phyloP scores from a whole-genome alignment of 2,329 filamentous ascomycete genomes.

The Sphaerulina populicola region DNA sequence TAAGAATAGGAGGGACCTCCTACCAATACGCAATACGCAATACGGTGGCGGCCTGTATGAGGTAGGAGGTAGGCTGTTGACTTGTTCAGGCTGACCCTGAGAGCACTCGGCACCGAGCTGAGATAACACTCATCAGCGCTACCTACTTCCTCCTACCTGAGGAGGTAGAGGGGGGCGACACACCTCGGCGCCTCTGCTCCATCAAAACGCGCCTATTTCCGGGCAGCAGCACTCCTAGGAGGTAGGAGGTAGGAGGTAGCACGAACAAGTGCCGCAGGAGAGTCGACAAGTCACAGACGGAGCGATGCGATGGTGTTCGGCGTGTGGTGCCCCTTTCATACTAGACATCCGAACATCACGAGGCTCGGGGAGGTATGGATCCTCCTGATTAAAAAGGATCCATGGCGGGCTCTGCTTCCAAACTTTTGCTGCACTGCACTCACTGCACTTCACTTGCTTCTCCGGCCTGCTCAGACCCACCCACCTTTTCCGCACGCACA shows the following conservation, averaged over 20 bases:
- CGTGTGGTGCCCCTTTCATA: slow-evolving; percentile 6
- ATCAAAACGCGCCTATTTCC: not conserved
- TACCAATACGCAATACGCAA: not conserved
- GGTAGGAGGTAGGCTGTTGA: too few species aligned
- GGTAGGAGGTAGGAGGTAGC: too few species aligned
- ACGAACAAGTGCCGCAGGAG: not conserved
- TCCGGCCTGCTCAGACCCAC: not conserved
- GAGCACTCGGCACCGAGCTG: not conserved
- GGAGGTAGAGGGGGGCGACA: too few species aligned
- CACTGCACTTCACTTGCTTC: not conserved
- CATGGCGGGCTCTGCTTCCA: not conserved
- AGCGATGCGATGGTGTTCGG: slow-evolving; percentile 1
- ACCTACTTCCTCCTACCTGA: too few species aligned
- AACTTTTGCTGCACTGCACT: too few species aligned
- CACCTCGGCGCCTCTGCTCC: not conserved
- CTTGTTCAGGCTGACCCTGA: not conserved
- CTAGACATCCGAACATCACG: slow-evolving; percentile 8
- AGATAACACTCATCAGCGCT: not conserved
- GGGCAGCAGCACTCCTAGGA: not conserved
- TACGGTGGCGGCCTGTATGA: not conserved
- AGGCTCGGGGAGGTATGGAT: not conserved
- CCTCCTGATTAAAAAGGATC: slow-evolving; percentile 2
- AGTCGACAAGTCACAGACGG: not conserved
- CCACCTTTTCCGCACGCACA: slow-evolving; percentile 5
- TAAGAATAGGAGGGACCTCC: not conserved